phyloP scores from a whole-genome alignment of 2,329 filamentous ascomycete genomes.

The Trematosphaeria pertusa region DNA sequence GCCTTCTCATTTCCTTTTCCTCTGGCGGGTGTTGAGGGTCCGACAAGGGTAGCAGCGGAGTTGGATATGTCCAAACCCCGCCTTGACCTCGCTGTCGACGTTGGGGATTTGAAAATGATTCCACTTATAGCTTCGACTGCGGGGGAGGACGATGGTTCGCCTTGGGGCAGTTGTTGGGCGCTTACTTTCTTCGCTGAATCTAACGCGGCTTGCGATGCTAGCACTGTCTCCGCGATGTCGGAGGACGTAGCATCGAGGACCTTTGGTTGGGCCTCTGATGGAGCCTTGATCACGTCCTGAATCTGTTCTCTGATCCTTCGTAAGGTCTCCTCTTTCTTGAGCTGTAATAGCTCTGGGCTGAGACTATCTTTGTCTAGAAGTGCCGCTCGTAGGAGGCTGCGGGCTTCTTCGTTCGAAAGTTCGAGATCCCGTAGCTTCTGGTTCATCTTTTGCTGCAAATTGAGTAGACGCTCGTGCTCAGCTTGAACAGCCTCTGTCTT shows the following conservation, averaged over 20 bases:
- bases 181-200: constrained; percentile 49
- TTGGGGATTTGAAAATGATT: too few relatives aligned
- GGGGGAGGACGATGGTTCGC: too few relatives aligned
- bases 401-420: constrained; percentile 44
- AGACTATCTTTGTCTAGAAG: constrained; percentile 43
- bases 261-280: constrained; percentile 39
- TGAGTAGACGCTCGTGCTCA: constrained; percentile 44
- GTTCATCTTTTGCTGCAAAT: constrained; percentile 43
- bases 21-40: constrained; percentile 21
- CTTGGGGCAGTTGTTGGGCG: constrained; percentile 33
- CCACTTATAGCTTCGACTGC: too few relatives aligned
- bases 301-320: constrained; percentile 44
- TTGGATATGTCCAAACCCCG: constrained; percentile 5
- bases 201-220: constrained; percentile 42
- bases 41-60: constrained; percentile 33
- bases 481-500: constrained; percentile 39
- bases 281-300: constrained; percentile 36
- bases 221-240: constrained; percentile 45
- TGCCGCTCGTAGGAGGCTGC: constrained; percentile 41
- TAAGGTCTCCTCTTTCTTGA: constrained; percentile 41
- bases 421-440: constrained; percentile 44
- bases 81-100: too few relatives aligned
- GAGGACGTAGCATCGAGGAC: constrained; percentile 39
- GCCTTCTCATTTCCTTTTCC: constrained; percentile 7
- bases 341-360: constrained; percentile 39